phyloP scores from a whole-genome alignment of 495 filamentous ascomycete species.

The Mytilinidion resinicola region DNA sequence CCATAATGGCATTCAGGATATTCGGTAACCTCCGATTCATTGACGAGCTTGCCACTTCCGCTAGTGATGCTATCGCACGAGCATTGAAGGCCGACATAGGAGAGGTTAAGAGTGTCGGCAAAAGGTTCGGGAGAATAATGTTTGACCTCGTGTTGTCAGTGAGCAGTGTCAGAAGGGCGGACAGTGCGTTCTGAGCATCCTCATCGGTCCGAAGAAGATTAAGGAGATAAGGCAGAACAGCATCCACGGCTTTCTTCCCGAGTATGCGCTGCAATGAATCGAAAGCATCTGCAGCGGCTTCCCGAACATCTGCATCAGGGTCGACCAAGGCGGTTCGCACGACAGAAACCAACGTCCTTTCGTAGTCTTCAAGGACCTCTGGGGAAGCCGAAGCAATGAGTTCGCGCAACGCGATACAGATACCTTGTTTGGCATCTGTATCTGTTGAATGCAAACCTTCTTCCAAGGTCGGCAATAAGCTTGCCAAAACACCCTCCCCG shows the following conservation, averaged over 20 bases:
- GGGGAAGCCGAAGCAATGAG: conserved; percentile 86
- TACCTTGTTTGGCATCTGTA: conserved; percentile 91
- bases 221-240: conserved; percentile 87
- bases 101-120: conserved; percentile 80
- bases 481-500: conserved; percentile 85
- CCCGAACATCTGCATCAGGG: conserved; percentile 78
- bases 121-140: conserved; percentile 91
- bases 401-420: conserved; percentile 91
- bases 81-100: conserved; percentile 96
- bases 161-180: conserved; percentile 84
- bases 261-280: conserved; percentile 88
- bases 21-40: conserved; percentile 84
- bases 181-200: conserved; percentile 84
- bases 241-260: conserved; percentile 88
- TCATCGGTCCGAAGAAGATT: conserved; percentile 77
- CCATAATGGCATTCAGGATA: conserved; percentile 89
- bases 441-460: conserved; percentile 88
- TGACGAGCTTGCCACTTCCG: conserved; percentile 78
- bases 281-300: conserved; percentile 95
- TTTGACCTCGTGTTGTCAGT: conserved; percentile 91
- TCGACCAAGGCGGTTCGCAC: conserved; percentile 92
- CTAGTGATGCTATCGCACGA: conserved; percentile 82
- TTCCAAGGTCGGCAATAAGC: conserved; percentile 82
- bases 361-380: conserved; percentile 87
- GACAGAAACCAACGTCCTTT: conserved; percentile 89